Percentiles rank a stretch among this genome's conserved stretches.
These are phyloP conservation scores for Coemansia sp. DNA, from an alignment of 192 early-diverging fungal species.

Conservation along the genomic window DNA sequence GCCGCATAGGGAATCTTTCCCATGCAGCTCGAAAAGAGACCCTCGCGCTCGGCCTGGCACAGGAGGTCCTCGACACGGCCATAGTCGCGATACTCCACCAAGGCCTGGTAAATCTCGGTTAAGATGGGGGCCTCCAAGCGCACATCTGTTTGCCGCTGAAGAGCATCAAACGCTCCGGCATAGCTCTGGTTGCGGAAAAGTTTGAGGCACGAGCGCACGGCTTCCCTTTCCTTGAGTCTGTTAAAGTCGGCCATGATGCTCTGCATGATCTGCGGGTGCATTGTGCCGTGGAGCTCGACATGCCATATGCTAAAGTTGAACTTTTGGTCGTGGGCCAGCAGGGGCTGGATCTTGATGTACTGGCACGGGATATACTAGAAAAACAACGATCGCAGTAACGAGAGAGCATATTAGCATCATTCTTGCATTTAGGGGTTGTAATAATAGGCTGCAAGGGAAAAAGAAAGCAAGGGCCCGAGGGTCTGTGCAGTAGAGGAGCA, in stretches of 20 bases:
- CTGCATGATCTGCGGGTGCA: conserved; percentile 65
- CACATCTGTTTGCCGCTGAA: conserved; percentile 60
- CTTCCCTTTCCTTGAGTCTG: conserved; percentile 73
- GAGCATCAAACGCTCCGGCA: conserved; percentile 63
- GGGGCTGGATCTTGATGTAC: conserved; percentile 91
- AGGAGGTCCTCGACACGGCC: conserved; percentile 69
- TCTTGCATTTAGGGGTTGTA: no score
- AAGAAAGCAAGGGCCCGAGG: no score
- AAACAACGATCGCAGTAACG: no score
- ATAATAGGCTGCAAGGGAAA: no score
- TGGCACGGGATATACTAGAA: conserved; percentile 77
- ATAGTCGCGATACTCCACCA: conserved; percentile 74
- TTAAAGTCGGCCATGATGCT: conserved; percentile 13
- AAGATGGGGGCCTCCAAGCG: conserved; percentile 80
- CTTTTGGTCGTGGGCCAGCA: conserved; percentile 85
- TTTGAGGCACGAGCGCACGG: conserved; percentile 81
- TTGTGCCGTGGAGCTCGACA: conserved; percentile 79
- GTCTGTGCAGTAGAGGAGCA: no score
- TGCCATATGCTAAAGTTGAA: conserved; percentile 98
- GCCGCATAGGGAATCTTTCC: conserved; percentile 65
- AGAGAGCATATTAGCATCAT: no score
- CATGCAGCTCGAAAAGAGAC: conserved; percentile 74
- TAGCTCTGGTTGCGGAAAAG: conserved; percentile 82
- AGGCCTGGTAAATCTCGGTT: conserved; percentile 64
- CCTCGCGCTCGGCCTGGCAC: conserved; percentile 53